phyloP scores from a whole-genome alignment of 2,329 filamentous ascomycete genomes.

The Cercospora sp. region DNA sequence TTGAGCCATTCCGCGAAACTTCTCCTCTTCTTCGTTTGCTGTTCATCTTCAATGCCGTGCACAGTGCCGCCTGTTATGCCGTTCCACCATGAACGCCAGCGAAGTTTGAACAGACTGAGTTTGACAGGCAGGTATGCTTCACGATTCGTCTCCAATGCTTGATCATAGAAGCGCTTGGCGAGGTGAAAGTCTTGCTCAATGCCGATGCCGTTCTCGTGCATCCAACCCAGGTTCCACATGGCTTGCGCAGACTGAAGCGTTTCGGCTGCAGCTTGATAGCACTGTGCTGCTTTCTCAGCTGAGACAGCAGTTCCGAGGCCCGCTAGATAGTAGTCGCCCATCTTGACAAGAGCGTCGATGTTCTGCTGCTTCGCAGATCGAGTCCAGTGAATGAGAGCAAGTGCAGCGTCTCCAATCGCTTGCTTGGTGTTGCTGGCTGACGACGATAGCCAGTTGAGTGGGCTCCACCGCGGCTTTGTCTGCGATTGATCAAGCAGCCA shows the following conservation, averaged over 20 bases:
- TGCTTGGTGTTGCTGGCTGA: slow-evolving; percentile 32
- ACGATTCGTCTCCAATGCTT: slow-evolving; percentile 81
- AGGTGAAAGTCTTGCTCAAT: slow-evolving; percentile 95
- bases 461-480: slow-evolving; percentile 24
- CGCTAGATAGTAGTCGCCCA: slow-evolving; percentile 93
- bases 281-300: slow-evolving; percentile 83
- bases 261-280: slow-evolving; percentile 89
- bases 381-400: slow-evolving; percentile 92
- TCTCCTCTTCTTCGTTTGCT: slow-evolving; percentile 37
- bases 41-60: slow-evolving; percentile 86
- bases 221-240: slow-evolving; percentile 96
- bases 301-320: slow-evolving; percentile 68
- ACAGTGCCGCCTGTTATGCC: slow-evolving; percentile 85
- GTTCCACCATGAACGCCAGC: slow-evolving; percentile 89
- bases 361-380: slow-evolving; percentile 91
- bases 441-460: slow-evolving; percentile 21
- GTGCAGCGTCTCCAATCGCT: slow-evolving; percentile 57
- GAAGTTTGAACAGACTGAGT: slow-evolving; percentile 80
- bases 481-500: slow-evolving; percentile 71
- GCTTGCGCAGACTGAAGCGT: slow-evolving; percentile 91
- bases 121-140: slow-evolving; percentile 94
- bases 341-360: slow-evolving; percentile 91
- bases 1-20: slow-evolving; percentile 76
- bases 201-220: slow-evolving; percentile 96
- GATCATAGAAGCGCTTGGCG: slow-evolving; percentile 93